Evolutionary conservation across 2,329 filamentous ascomycete genomes (phyloP).

Genomic region (Aspergillus ibericus): DNA sequence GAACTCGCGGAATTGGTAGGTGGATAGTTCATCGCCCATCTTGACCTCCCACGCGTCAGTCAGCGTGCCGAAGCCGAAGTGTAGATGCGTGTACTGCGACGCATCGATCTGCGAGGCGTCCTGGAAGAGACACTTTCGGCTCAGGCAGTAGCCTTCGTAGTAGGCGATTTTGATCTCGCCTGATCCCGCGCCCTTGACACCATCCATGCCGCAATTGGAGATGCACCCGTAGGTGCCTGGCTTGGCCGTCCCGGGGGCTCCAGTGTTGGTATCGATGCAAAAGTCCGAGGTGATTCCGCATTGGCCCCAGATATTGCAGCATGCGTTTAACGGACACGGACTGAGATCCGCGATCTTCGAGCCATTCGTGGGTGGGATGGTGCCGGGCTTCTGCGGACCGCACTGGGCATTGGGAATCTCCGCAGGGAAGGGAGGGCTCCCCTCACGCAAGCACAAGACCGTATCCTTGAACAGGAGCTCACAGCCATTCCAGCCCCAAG

Average conservation of each 20-base stretch:
- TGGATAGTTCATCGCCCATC: neutral
- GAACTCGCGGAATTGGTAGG: neutral
- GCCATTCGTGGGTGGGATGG: neutral
- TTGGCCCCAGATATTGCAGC: constrained; percentile 4
- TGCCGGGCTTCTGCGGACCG: constrained; percentile 38
- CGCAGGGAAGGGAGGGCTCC: constrained; percentile 43
- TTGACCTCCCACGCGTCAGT: constrained; percentile 9
- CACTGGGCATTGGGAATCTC: constrained; percentile 42
- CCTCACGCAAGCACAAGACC: constrained; percentile 44
- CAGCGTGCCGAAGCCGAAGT: constrained; percentile 41
- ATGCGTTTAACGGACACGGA: neutral
- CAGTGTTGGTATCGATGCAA: constrained; percentile 35
- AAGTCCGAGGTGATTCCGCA: constrained; percentile 49
- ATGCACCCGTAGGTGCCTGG: constrained; percentile 41
- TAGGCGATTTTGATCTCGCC: constrained; percentile 29
- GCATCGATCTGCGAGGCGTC: constrained; percentile 23
- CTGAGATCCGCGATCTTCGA: neutral
- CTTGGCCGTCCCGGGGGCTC: constrained; percentile 40
- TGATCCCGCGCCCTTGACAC: constrained; percentile 27
- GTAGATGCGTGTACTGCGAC: constrained; percentile 32
- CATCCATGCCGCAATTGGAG: constrained; percentile 43
- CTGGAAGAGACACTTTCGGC: constrained; percentile 32
- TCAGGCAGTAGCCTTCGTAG: constrained; percentile 32
- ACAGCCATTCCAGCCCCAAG: constrained; percentile 49
- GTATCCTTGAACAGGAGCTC: constrained; percentile 28